Evolutionary conservation across 2,329 filamentous ascomycete genomes (phyloP).

Genomic region (Ophiostoma montium): DNA sequence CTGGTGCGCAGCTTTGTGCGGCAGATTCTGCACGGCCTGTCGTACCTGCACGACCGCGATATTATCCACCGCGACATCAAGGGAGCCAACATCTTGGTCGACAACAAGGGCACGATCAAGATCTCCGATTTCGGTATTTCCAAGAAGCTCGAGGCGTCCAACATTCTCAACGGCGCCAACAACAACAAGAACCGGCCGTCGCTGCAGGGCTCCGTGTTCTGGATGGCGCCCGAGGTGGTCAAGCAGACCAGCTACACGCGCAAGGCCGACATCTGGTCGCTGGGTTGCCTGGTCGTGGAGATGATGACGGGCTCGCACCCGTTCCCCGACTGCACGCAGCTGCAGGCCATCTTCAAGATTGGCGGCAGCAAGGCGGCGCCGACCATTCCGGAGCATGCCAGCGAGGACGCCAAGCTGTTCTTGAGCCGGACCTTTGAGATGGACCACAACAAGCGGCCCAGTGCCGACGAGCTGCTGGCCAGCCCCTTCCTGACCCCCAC

Average conservation of each 20-base stretch:
- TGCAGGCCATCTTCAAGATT: slow-evolving; percentile 98
- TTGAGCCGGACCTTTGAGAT: slow-evolving; percentile 85
- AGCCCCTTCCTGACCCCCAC: slow-evolving; percentile 70
- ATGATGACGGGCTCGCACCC: slow-evolving; percentile 98
- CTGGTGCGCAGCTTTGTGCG: slow-evolving; percentile 92
- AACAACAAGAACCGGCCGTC: slow-evolving; percentile 61
- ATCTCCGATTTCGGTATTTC: slow-evolving; percentile 99
- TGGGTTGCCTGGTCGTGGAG: slow-evolving; percentile 92
- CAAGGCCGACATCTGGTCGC: slow-evolving; percentile 97
- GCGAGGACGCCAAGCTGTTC: slow-evolving; percentile 71
- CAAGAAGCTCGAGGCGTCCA: slow-evolving; percentile 89
- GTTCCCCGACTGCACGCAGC: slow-evolving; percentile 90
- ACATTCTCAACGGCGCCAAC: slow-evolving; percentile 56
- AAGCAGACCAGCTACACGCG: slow-evolving; percentile 96
- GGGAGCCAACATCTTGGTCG: slow-evolving; percentile 94
- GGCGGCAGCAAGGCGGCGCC: slow-evolving; percentile 76
- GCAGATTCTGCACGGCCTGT: slow-evolving; percentile 84
- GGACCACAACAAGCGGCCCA: slow-evolving; percentile 83
- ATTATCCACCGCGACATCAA: slow-evolving; percentile 99
- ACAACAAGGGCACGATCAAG: slow-evolving; percentile 98
- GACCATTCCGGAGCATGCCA: slow-evolving; percentile 75
- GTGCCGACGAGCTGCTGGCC: slow-evolving; percentile 76
- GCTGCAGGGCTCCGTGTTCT: slow-evolving; percentile 93
- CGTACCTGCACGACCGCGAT: slow-evolving; percentile 83
- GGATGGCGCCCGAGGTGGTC: slow-evolving; percentile 99